Evolutionary conservation across 257 asterid genomes (phyloP), one percentile per base, ranked within the genome.

Genomic region (Verbascum thapsus): DNA sequence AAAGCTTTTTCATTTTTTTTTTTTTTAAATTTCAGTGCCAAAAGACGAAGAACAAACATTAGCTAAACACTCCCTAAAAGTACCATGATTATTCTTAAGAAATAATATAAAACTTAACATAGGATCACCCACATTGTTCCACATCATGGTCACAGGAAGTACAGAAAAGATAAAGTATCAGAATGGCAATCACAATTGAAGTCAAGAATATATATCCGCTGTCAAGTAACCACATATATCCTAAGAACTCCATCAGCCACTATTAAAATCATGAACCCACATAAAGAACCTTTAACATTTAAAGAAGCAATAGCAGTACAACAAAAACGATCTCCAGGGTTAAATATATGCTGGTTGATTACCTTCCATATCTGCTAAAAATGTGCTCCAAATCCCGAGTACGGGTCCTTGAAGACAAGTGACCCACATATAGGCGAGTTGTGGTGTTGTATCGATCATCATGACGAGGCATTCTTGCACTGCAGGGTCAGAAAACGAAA

Each of bases 391-490:
- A 63, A 78, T 94, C 99, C 66, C 96, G 83, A 2, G 96, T 68
- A 53, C 97, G 91, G 48, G 99, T 94, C 69, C 97, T 77, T 5
- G 99, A 94, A 37, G 99, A 90, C 80, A 94, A 71, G 78, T 88
- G 97, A 9, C 99, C 99, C 54, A 94, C 99, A 69, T 94, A 94
- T 60, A 94, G 99, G 62, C 99, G 97, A 55, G 99, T 83, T 23
- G 78, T 73, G 34, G 73, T 72, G 47, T 94, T 87, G 61, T 82
- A 69, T 8, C 96, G 84, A 76, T 94, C 97, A 49, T 87, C 97
- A n/a, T 87, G 80, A 8, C 97, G 96, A 63, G 97, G 96, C 99
- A 94, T 94, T 47, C 65, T 78, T 49, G 19, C 59, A 32, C 91
- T 79, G 86, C 72, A 69, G 7, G 10, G 12, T 43, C n/a, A n/a